Percentiles rank a stretch among this genome's conserved stretches.
Conservation (phyloP, 176 grass and related monocot genomes). For the Eleusine indica region DNA sequence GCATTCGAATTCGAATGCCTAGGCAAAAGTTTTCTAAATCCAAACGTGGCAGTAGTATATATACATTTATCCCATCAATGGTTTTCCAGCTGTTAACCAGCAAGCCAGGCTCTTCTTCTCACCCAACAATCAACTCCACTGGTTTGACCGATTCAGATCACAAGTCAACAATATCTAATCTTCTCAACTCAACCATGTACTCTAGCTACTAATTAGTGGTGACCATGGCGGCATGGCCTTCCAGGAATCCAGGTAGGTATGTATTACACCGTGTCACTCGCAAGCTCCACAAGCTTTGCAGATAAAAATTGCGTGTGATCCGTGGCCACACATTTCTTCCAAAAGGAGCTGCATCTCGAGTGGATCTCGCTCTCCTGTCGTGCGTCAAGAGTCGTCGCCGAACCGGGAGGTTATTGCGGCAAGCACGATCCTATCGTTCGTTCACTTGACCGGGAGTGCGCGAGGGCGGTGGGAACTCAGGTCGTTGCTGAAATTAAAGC, state of each 20-base stretch:
- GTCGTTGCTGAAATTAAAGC: no score
- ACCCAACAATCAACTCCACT: neutral
- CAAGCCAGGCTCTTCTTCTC: neutral
- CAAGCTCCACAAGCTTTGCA: conserved; percentile 11
- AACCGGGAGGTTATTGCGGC: neutral
- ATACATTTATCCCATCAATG: neutral
- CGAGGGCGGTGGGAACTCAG: no score
- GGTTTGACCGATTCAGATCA: neutral
- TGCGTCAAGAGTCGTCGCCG: neutral
- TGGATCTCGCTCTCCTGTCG: conserved; percentile 30
- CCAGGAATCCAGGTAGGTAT: conserved; percentile 1
- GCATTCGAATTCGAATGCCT: neutral
- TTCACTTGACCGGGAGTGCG: no score
- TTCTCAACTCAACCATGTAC: neutral
- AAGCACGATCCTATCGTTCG: no score
- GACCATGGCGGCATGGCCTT: neutral
- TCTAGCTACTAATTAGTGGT: neutral
- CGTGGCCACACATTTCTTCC: conserved; percentile 19
- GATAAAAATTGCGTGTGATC: conserved; percentile 31
- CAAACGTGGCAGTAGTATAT: neutral
- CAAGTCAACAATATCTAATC: conserved; percentile 24
- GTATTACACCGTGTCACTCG: conserved; percentile 10
- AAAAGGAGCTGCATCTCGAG: conserved; percentile 11
- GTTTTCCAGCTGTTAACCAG: neutral
- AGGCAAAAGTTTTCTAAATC: neutral